Conservation (phyloP, 2,329 filamentous ascomycete species). For the Aspergillus japonicus region DNA sequence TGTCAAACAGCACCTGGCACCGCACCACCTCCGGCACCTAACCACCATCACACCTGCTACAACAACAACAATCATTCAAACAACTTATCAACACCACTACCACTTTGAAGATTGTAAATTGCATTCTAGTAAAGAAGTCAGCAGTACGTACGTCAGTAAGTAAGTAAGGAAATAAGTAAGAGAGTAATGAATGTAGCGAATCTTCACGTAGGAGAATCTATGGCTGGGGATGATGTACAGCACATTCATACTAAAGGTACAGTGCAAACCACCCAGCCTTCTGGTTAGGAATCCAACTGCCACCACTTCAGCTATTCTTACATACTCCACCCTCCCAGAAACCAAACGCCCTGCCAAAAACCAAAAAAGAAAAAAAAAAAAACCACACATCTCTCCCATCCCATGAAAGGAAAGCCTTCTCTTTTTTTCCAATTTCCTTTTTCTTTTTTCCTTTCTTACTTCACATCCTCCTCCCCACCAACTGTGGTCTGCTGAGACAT, state of each 20-base stretch:
- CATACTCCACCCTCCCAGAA: background rate
- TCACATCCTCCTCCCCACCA: background rate
- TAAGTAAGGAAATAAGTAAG: background rate
- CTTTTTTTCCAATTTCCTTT: background rate
- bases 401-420: constrained; percentile 9
- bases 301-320: background rate
- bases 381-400: background rate
- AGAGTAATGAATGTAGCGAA: background rate
- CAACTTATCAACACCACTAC: background rate
- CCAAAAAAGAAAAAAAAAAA: background rate
- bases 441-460: constrained; percentile 1
- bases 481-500: no score
- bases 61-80: background rate
- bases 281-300: background rate
- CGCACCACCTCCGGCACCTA: no score
- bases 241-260: background rate
- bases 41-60: no score
- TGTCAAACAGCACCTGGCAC: background rate
- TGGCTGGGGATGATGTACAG: background rate
- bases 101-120: background rate
- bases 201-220: background rate
- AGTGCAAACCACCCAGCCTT: background rate
- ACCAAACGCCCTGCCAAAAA: background rate
- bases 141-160: background rate
- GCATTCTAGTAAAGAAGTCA: background rate